phyloP scores from a whole-genome alignment of 345 rosid species.

The Populus deltoides region DNA sequence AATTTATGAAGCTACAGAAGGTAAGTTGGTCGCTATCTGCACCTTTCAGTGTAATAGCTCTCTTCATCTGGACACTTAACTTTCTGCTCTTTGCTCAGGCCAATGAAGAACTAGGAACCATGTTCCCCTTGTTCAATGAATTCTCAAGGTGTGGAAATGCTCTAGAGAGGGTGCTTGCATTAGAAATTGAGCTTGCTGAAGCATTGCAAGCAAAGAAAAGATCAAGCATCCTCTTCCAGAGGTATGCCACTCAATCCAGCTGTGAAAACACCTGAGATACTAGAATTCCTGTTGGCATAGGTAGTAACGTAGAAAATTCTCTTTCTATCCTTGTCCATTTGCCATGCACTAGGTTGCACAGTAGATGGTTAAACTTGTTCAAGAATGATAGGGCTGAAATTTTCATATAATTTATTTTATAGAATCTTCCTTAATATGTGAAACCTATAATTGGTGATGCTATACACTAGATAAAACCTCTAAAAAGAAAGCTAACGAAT shows the following conservation, averaged over 20 bases:
- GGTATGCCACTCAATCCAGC: constrained; percentile 37
- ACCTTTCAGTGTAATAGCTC: constrained; percentile 6
- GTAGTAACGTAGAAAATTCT: not conserved
- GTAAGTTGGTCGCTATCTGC: constrained; percentile 32
- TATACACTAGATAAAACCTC: not conserved
- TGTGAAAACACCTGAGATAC: not conserved
- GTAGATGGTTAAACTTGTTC: not conserved
- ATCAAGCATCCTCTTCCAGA: constrained; percentile 67
- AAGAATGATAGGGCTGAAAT: not conserved
- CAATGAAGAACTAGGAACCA: constrained; percentile 76
- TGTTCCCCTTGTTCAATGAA: constrained; percentile 59
- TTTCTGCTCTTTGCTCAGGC: constrained; percentile 47
- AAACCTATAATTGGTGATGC: not conserved
- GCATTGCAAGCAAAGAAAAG: constrained; percentile 72
- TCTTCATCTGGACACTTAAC: constrained; percentile 5
- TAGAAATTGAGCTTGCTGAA: constrained; percentile 91
- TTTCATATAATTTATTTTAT: not conserved
- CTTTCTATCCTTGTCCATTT: not conserved
- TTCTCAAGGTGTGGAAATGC: constrained; percentile 60
- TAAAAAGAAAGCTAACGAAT: constrained; percentile 5
- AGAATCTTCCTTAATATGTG: not conserved
- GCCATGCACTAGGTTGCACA: not conserved
- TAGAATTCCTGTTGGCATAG: not conserved
- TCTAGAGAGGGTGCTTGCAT: constrained; percentile 83
- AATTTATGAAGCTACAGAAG: constrained; percentile 65